Evolutionary conservation across 2,329 filamentous ascomycete species (phyloP).

Genomic region (Colletotrichum zoysiae): DNA sequence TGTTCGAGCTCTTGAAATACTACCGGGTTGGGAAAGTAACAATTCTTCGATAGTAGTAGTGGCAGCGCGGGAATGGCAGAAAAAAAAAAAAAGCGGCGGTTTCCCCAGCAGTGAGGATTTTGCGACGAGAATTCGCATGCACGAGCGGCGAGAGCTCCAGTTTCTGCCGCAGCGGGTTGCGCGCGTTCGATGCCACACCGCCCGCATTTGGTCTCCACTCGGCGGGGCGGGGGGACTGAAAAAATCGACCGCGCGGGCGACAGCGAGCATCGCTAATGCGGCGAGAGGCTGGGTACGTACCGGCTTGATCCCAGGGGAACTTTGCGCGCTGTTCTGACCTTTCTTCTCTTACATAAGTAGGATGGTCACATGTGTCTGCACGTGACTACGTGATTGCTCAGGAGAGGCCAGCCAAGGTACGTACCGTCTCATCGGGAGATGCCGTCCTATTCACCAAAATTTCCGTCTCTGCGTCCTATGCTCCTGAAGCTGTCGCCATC

Average conservation of each 20-base stretch:
- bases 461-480: conserved; percentile 39
- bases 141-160: conserved; percentile 35
- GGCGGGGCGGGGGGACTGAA: conserved; percentile 29
- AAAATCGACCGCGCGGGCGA: conserved; percentile 37
- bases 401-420: conserved; percentile 4
- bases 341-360: not conserved
- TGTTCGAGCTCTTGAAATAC: not conserved
- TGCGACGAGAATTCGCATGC: conserved; percentile 42
- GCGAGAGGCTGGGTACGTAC: conserved; percentile 25
- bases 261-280: not conserved
- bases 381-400: conserved; percentile 26
- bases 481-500: conserved; percentile 38
- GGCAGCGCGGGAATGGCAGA: conserved; percentile 23
- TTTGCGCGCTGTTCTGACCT: not conserved
- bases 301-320: not conserved
- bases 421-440: conserved; percentile 33
- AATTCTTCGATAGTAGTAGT: conserved; percentile 11
- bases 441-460: conserved; percentile 42
- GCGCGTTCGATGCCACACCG: conserved; percentile 37
- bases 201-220: conserved; percentile 35
- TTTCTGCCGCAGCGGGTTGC: conserved; percentile 41
- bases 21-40: not conserved
- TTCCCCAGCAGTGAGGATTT: conserved; percentile 39
- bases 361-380: not conserved
- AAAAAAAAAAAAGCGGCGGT: conserved; percentile 13